Conservation (phyloP, 176 grass and related monocot species). For the Hordeum vulgare region MorexV3_pseudomolecules_assembly NC_058520.1:550650074-550650573, state of each 20-base stretch:
- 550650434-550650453: not conserved
- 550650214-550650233: not conserved
- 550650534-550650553: not conserved
- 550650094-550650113: no score
- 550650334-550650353: not conserved
- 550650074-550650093: no score
- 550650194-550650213: no score
- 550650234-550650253: not conserved
- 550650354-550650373: not conserved
- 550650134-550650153: no score
- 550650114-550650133: no score
- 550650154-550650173: no score
- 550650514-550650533: not conserved
- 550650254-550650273: not conserved
- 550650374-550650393: not conserved
- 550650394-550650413: not conserved
- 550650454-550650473: not conserved
- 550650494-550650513: not conserved
- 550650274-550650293: not conserved
- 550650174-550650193: no score
- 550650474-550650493: not conserved
- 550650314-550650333: not conserved
- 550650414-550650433: not conserved
- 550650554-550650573: not conserved
- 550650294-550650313: not conserved